Percentiles rank a stretch among this genome's conserved stretches.
These are phyloP conservation scores for Arthrinium phaeospermum DNA, from an alignment of 2,329 filamentous ascomycete genomes.

Conservation along the genomic window DNA sequence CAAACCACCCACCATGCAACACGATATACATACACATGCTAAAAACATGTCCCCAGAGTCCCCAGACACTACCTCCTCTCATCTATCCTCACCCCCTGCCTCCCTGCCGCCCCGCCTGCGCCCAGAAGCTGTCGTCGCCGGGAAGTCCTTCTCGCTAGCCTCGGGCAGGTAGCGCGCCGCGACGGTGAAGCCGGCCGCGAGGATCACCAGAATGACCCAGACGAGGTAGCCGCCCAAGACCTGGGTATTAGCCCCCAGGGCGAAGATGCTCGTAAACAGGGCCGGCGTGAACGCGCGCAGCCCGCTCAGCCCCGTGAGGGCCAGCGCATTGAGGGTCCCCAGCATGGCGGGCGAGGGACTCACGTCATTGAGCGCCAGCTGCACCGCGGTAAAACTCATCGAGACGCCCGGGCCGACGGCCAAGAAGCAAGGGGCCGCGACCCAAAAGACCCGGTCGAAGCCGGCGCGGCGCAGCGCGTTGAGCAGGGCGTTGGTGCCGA, in stretches of 20 bases:
- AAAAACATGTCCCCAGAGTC: too few species aligned
- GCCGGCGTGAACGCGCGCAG: conserved; percentile 71
- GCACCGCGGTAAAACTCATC: conserved; percentile 74
- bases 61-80: not conserved
- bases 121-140: not conserved
- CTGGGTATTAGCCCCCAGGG: conserved; percentile 66
- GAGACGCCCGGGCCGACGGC: conserved; percentile 66
- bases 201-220: conserved; percentile 62
- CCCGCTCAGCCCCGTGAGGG: conserved; percentile 65
- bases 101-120: not conserved
- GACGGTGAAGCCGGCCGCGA: conserved; percentile 42
- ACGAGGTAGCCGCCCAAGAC: conserved; percentile 69
- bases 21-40: too few species aligned
- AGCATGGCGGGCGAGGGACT: conserved; percentile 68
- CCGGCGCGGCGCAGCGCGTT: conserved; percentile 61
- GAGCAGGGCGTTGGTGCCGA: conserved; percentile 57
- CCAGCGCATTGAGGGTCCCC: conserved; percentile 74
- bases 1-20: not conserved
- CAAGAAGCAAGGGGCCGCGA: conserved; percentile 49
- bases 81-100: not conserved
- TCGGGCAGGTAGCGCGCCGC: conserved; percentile 42
- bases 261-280: conserved; percentile 70
- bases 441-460: conserved; percentile 60
- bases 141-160: conserved; percentile 33
- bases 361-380: conserved; percentile 78